phyloP scores from a whole-genome alignment of 2,329 filamentous ascomycete species.

The Hypoxylon sp. region DNA sequence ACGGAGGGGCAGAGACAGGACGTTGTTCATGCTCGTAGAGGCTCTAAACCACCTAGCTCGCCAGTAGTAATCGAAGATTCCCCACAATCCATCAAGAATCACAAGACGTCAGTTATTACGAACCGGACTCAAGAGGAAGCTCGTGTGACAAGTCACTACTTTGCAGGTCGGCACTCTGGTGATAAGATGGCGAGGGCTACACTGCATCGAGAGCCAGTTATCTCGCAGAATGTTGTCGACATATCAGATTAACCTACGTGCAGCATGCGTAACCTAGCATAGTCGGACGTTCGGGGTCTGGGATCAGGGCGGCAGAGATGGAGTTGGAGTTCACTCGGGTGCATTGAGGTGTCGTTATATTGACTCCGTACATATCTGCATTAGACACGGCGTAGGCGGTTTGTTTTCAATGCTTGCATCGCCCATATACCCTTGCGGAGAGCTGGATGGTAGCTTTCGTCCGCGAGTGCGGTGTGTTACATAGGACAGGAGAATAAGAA shows the following conservation, averaged over 20 bases:
- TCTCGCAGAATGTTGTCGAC: slow-evolving; percentile 32
- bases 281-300: slow-evolving; percentile 1
- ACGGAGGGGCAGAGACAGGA: not conserved
- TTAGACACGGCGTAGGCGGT: slow-evolving; percentile 45
- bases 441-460: slow-evolving; percentile 24
- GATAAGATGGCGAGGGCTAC: slow-evolving; percentile 38
- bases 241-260: slow-evolving; percentile 41
- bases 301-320: not conserved
- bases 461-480: slow-evolving; percentile 22
- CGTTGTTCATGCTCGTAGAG: not conserved
- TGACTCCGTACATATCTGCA: slow-evolving; percentile 41
- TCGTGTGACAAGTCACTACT: slow-evolving; percentile 29
- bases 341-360: slow-evolving; percentile 23
- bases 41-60: not conserved
- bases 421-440: slow-evolving; percentile 47
- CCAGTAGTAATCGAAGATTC: slow-evolving; percentile 11
- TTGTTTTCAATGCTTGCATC: slow-evolving; percentile 37
- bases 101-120: not conserved
- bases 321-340: slow-evolving; percentile 18
- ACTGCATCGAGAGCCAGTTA: slow-evolving; percentile 28
- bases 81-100: not conserved
- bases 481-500: slow-evolving; percentile 13
- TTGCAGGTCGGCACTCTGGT: slow-evolving; percentile 34
- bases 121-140: slow-evolving; percentile 13
- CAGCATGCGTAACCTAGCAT: not conserved